Evolutionary conservation across 768 basidiomycete species (phyloP), one percentile per base, ranked within the genome.

Genomic region (Calocybe cyanea): DNA sequence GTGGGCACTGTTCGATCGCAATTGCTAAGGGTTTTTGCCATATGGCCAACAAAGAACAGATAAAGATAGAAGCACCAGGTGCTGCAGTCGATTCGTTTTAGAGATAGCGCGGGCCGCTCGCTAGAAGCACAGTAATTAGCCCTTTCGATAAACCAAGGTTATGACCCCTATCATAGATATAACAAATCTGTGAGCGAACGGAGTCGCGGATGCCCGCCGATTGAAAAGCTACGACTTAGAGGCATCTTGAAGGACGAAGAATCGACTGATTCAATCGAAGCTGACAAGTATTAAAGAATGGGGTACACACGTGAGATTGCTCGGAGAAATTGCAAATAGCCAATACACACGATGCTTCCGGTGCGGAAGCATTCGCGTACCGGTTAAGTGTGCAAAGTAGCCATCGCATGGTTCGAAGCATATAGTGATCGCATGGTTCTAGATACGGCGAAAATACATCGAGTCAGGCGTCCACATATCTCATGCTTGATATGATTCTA

Each of bases 341-440:
- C n/a, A n/a, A n/a, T n/a, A 28, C 11, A 11, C 25, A 5, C 25
- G 6, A 5, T 11, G 6, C 25, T n/a, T 7, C 23, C 13, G 23
- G 23, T 24, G 38, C 13, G 38, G 2, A 28, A 39, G 7, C 15
- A 15, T 1, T 21, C 5, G 19, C 41, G 32, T 31, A 21, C 41
- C 32, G 28, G 25, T 7, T 15, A 11, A 7, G 19, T 18, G 13
- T 20, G 8, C 20, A 34, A n/a, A 20, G 11, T n/a, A 4, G 4
- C 15, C 17, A 21, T 43, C 41, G 31, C 41, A 43, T 43, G 41
- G 41, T 43, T 23, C 31, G 32, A 43, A 43, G 17, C 19, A 34
- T 18, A 15, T 24, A 9, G 11, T 21, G 31, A 19, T 18, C 41
- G 41, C 32, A n/a, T 43, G 41, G 41, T 32, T n/a, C 7, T 2